phyloP scores from a whole-genome alignment of 2,329 filamentous ascomycete genomes.

The Fusarium globosum region DNA sequence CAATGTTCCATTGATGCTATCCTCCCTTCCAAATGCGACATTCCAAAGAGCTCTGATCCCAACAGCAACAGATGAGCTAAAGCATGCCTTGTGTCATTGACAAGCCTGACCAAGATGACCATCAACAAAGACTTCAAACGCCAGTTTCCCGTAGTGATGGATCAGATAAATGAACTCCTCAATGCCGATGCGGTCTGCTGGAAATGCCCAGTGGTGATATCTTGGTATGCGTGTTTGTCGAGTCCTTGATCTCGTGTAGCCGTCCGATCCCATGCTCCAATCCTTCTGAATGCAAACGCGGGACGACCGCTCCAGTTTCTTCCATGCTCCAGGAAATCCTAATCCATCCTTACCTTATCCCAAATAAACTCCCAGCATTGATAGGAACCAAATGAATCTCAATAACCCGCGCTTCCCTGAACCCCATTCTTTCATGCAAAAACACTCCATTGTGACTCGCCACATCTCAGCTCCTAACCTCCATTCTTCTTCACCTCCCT shows the following conservation, averaged over 20 bases:
- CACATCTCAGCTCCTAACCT: neutral
- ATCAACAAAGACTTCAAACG: slow-evolving; percentile 26
- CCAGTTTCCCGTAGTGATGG: slow-evolving; percentile 27
- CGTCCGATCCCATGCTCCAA: slow-evolving; percentile 36
- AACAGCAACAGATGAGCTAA: neutral
- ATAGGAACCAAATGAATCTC: slow-evolving; percentile 18
- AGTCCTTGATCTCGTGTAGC: slow-evolving; percentile 42
- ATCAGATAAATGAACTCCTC: slow-evolving; percentile 26
- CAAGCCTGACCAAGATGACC: neutral
- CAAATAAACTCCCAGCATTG: slow-evolving; percentile 37
- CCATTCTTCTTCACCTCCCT: neutral
- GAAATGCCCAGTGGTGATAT: slow-evolving; percentile 24
- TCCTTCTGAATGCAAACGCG: slow-evolving; percentile 40
- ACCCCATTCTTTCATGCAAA: slow-evolving; percentile 9
- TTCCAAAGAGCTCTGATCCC: neutral
- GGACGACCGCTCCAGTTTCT: slow-evolving; percentile 37
- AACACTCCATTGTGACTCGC: neutral
- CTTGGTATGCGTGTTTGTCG: slow-evolving; percentile 38
- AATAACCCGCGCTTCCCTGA: slow-evolving; percentile 9
- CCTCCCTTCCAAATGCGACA: slow-evolving; percentile 10
- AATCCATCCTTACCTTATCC: slow-evolving; percentile 20
- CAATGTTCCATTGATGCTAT: slow-evolving; percentile 18
- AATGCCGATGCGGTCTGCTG: slow-evolving; percentile 28
- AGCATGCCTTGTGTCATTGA: neutral
- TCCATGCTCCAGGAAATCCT: slow-evolving; percentile 34